Evolutionary conservation across 2,329 filamentous ascomycete genomes (phyloP).

Genomic region (Xylariaceae sp.): DNA sequence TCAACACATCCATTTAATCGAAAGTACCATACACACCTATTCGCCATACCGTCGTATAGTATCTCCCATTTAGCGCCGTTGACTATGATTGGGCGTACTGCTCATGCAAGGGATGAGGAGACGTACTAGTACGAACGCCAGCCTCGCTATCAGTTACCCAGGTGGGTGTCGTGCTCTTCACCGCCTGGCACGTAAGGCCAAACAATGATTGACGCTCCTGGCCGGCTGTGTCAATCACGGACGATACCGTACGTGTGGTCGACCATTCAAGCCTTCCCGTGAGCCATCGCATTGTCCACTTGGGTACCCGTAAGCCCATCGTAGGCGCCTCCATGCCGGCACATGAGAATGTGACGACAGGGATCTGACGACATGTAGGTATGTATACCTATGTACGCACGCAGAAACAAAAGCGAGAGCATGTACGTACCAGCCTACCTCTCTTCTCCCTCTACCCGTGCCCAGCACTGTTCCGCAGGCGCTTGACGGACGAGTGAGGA

Average conservation of each 20-base stretch:
- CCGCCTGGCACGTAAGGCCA: not conserved
- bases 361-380: too few species aligned
- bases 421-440: too few species aligned
- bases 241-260: not conserved
- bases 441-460: too few species aligned
- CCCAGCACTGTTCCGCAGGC: too few species aligned
- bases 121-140: too few species aligned
- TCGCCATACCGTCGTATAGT: too few species aligned
- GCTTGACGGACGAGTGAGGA: too few species aligned
- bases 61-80: not conserved
- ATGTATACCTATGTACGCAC: too few species aligned
- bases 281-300: not conserved
- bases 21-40: too few species aligned
- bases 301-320: not conserved
- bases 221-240: not conserved
- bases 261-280: not conserved
- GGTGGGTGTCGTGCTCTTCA: not conserved
- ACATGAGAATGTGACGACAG: not conserved
- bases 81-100: conserved; percentile 1
- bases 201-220: not conserved
- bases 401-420: too few species aligned
- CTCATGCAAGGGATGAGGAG: conserved; percentile 15
- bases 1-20: too few species aligned
- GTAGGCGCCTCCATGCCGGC: not conserved
- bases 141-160: not conserved